phyloP scores from a whole-genome alignment of 73 alveolate genomes.

The Paramecium biaurelia region DNA sequence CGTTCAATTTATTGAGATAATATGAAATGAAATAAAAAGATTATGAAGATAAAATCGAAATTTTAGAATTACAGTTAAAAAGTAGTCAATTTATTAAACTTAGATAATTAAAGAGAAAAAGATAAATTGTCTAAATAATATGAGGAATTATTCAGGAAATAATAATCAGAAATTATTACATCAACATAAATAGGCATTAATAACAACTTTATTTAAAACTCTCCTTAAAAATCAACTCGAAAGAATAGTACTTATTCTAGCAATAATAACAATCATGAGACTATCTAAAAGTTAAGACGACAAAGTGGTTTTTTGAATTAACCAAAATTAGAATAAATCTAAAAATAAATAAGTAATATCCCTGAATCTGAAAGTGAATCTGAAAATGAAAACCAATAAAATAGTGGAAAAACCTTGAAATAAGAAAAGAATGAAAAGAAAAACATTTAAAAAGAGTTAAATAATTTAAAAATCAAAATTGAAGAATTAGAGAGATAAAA shows the following conservation, averaged over 20 bases:
- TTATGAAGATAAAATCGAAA: background rate
- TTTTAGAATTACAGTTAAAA: background rate
- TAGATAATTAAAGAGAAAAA: background rate
- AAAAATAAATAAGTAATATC: background rate
- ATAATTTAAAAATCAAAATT: background rate
- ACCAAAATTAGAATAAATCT: background rate
- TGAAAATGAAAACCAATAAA: background rate
- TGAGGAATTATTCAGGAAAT: background rate
- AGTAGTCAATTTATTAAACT: background rate
- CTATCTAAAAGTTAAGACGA: background rate
- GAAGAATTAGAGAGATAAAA: background rate
- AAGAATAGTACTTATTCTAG: background rate
- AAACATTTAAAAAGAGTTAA: background rate
- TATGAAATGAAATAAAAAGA: constrained; percentile 11
- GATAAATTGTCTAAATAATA: background rate
- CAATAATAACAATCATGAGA: background rate
- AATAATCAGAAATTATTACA: background rate
- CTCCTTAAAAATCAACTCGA: background rate
- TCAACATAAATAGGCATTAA: background rate
- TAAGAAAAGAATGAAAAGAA: background rate
- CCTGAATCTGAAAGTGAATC: background rate
- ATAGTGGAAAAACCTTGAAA: background rate
- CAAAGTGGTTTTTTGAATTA: background rate
- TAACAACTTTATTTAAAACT: background rate
- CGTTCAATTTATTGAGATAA: background rate